Conservation (phyloP, 257 asterid genomes). For the Agastache rugosa region DNA sequence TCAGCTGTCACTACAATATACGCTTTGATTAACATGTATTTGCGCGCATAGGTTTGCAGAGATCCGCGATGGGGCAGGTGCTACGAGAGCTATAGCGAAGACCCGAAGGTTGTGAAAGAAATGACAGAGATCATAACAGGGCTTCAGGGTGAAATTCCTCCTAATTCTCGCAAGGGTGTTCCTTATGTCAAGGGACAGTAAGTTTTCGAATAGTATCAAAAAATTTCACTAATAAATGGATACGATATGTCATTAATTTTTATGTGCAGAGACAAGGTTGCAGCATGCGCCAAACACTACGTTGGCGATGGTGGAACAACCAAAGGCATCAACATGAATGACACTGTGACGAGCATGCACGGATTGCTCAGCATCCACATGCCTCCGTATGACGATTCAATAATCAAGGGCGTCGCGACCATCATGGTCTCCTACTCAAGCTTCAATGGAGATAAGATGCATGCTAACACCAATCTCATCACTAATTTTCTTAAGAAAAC, state of each 20-base stretch:
- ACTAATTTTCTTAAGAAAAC: slow-evolving; percentile 50
- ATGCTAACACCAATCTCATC: slow-evolving; percentile 48
- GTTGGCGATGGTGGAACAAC: slow-evolving; percentile 66
- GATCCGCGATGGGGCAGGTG: slow-evolving; percentile 57
- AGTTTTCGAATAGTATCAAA: neutral
- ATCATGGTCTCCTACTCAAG: slow-evolving; percentile 58
- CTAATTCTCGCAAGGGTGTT: slow-evolving; percentile 43
- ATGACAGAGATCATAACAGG: slow-evolving; percentile 51
- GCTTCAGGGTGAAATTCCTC: slow-evolving; percentile 46
- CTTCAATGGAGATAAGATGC: slow-evolving; percentile 56
- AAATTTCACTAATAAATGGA: too few species aligned
- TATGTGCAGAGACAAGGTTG: slow-evolving; percentile 46
- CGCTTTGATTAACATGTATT: neutral
- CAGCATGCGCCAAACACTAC: slow-evolving; percentile 55
- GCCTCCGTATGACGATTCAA: slow-evolving; percentile 47
- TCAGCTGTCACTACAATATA: neutral
- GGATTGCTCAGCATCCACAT: slow-evolving; percentile 50
- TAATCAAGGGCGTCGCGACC: slow-evolving; percentile 53
- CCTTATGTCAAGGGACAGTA: slow-evolving; percentile 46
- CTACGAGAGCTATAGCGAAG: slow-evolving; percentile 57
- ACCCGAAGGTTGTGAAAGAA: slow-evolving; percentile 43
- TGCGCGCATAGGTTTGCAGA: slow-evolving; percentile 41
- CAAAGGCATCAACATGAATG: slow-evolving; percentile 48
- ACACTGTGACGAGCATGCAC: slow-evolving; percentile 41
- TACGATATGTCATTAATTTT: too few species aligned